Base-by-base conservation (phyloP, 805 yeast species). In the Nadsonia fulvescens region DNA sequence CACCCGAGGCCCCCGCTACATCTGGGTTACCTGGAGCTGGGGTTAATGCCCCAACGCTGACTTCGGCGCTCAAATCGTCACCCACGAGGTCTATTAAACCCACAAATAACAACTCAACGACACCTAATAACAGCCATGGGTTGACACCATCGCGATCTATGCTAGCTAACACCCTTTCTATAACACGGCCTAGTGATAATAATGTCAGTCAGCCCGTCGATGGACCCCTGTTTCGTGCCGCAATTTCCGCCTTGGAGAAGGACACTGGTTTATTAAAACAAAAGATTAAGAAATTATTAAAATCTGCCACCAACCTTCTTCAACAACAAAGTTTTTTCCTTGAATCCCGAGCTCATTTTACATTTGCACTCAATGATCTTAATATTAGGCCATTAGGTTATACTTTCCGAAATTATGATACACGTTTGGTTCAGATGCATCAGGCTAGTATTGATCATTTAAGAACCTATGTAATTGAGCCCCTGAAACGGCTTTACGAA, bases 201-300 rank as follows among this genome's bases (percentile, higher is more conserved):
- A 40, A 39, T 15, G 31, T 29, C 6, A 37, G 45, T n/a, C 53
- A 49, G 29, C 51, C 53, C 5, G 61, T 55, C 27, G 62, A 56
- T 25, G 61, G 62, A 5, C 62, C 62, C 3, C 41, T 53, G 12
- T 56, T 56, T 37, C 41, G 62, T 11, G 55, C 58, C 12, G 47
- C 58, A 4, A 38, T 56, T 9, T 41, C 49, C 8, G 32, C 40
- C 5, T 40, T 56, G 36, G 62, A 56, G 32, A 47, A 51, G 23
- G 41, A 42, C 25, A 42, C 54, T 1, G 43, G 46, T 5, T 31
- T 36, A 14, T 33, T 54, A 25, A 54, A 55, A 24, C 32, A 42
- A 13, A 37, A 41, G 14, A 37, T 48, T 19, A 56, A 56, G 34
- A 42, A 37, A 29, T 36, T 56, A 4, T 40, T 56, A 20, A 56